These are phyloP conservation scores for Lobulomyces angularis DNA, from an alignment of 192 early-diverging fungal genomes.

Conservation along the genomic window DNA sequence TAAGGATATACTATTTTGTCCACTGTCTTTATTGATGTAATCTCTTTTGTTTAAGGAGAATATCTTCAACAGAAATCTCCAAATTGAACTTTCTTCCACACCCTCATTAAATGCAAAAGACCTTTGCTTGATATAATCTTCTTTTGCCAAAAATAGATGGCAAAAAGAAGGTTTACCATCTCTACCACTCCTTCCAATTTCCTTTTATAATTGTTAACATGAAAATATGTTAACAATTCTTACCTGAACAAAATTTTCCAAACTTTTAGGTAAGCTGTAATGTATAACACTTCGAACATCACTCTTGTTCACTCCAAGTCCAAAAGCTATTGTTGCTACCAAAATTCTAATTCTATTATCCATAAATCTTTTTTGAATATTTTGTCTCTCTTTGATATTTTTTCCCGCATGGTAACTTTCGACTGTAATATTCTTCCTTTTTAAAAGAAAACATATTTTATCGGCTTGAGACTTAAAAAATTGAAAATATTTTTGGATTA, in stretches of 20 bases:
- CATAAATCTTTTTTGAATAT: constrained; percentile 60
- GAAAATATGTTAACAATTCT: not conserved
- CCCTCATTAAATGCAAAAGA: constrained; percentile 18
- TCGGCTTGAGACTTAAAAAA: constrained; percentile 54
- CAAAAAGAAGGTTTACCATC: constrained; percentile 56
- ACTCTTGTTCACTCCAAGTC: constrained; percentile 60
- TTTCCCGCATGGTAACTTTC: constrained; percentile 72
- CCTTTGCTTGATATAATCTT: constrained; percentile 27
- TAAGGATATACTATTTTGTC: too few relatives aligned
- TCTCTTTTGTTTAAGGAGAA: too few relatives aligned
- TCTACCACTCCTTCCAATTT: constrained; percentile 89
- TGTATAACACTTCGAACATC: constrained; percentile 64
- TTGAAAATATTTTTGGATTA: constrained; percentile 10
- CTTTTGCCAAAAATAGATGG: constrained; percentile 16
- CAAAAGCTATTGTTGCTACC: constrained; percentile 66
- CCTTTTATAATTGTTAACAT: constrained; percentile 35
- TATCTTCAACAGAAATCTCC: constrained; percentile 13
- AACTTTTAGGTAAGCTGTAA: constrained; percentile 53
- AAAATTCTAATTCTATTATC: constrained; percentile 42
- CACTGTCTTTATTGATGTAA: too few relatives aligned
- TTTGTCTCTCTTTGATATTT: constrained; percentile 36
- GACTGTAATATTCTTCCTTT: constrained; percentile 48
- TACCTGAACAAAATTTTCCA: constrained; percentile 57
- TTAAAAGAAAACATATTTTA: constrained; percentile 51
- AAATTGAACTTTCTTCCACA: constrained; percentile 9